These are phyloP conservation scores for Mycena capillaripes DNA, from an alignment of 768 basidiomycete species.

Conservation along the genomic window DNA sequence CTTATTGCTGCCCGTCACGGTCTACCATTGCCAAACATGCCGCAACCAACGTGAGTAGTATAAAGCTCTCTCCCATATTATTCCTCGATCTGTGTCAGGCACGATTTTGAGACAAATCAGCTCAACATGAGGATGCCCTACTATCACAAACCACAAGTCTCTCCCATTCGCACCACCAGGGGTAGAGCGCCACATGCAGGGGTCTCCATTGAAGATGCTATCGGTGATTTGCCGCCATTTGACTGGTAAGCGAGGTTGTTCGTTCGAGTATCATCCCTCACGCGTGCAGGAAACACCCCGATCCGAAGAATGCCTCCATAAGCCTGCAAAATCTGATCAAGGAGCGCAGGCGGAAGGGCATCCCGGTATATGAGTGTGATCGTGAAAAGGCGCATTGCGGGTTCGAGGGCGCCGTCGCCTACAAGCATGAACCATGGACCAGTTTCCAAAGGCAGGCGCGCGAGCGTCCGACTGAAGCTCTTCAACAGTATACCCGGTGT, in stretches of 20 bases:
- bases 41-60: conserved; percentile 58
- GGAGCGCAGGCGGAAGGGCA: conserved; percentile 37
- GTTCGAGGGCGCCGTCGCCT: conserved; percentile 46
- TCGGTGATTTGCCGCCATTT: conserved; percentile 78
- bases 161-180: conserved; percentile 57
- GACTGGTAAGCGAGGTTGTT: conserved; percentile 70
- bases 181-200: conserved; percentile 71
- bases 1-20: conserved; percentile 62
- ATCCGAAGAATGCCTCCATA: conserved; percentile 31
- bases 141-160: conserved; percentile 38
- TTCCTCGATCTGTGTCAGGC: conserved; percentile 37
- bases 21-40: conserved; percentile 61
- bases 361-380: conserved; percentile 56
- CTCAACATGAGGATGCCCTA: conserved; percentile 68
- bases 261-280: background rate
- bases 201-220: conserved; percentile 80
- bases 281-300: conserved; percentile 53
- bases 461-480: conserved; percentile 56
- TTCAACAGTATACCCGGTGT: conserved; percentile 79
- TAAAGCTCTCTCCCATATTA: background rate
- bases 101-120: conserved; percentile 61
- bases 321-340: conserved; percentile 33
- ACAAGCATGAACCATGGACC: conserved; percentile 53
- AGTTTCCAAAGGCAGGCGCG: conserved; percentile 66
- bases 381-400: conserved; percentile 52